Evolutionary conservation across 768 basidiomycete genomes (phyloP).

Genomic region (Hydnomerulius pinastri): DNA sequence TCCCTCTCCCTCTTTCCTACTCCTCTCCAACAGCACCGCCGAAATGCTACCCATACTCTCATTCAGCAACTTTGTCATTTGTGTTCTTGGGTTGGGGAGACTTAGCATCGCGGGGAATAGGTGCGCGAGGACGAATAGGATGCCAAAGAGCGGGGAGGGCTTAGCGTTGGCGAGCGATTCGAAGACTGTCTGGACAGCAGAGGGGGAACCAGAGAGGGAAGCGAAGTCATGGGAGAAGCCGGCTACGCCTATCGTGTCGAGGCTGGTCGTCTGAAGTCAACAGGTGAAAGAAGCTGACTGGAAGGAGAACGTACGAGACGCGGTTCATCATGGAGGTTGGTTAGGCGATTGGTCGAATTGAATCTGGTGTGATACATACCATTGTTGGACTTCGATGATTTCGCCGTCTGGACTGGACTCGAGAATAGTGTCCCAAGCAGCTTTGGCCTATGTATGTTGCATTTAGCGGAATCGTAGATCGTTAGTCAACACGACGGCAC

Average conservation of each 20-base stretch:
- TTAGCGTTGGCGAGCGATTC: slow-evolving; percentile 33
- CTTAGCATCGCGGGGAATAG: slow-evolving; percentile 37
- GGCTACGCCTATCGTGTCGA: slow-evolving; percentile 58
- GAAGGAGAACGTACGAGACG: slow-evolving; percentile 17
- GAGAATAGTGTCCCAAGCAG: slow-evolving; percentile 26
- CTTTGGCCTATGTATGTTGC: slow-evolving; percentile 22
- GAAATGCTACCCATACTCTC: slow-evolving; percentile 40
- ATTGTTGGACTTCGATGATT: slow-evolving; percentile 37
- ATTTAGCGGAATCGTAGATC: no score
- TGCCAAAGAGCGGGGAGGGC: slow-evolving; percentile 26
- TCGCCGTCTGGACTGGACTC: slow-evolving; percentile 13
- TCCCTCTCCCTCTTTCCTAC: slow-evolving; percentile 31
- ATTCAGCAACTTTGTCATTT: slow-evolving; percentile 30
- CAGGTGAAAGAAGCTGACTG: not conserved
- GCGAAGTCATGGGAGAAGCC: slow-evolving; percentile 60
- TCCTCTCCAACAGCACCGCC: slow-evolving; percentile 37
- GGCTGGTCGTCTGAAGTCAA: slow-evolving; percentile 28
- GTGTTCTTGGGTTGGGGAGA: slow-evolving; percentile 37
- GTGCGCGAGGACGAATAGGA: slow-evolving; percentile 40
- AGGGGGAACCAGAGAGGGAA: slow-evolving; percentile 47
- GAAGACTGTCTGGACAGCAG: slow-evolving; percentile 42
- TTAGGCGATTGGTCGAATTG: not conserved
- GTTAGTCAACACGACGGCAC: no score
- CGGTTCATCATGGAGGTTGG: slow-evolving; percentile 25
- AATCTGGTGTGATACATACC: slow-evolving; percentile 7